Conservation (phyloP, 2,329 filamentous ascomycete species). For the Apiospora koreana region DNA sequence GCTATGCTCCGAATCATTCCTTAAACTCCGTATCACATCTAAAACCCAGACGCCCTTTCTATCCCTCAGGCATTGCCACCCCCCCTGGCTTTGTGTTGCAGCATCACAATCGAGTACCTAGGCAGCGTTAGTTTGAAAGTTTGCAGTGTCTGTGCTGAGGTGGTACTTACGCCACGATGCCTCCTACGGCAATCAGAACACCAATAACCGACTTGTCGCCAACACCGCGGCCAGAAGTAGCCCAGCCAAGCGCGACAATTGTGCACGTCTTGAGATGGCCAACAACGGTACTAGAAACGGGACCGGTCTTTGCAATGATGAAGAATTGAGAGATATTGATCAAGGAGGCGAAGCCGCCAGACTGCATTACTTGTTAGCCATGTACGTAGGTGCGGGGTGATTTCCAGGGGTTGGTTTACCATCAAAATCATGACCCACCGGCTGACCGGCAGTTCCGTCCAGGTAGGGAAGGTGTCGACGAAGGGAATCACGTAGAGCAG, state of each 20-base stretch:
- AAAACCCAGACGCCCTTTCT: neutral
- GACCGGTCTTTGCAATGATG: conserved; percentile 62
- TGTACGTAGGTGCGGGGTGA: neutral
- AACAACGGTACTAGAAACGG: conserved; percentile 66
- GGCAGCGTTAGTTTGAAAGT: neutral
- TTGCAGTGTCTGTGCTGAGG: neutral
- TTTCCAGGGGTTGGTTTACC: conserved; percentile 41
- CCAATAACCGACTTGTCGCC: conserved; percentile 57
- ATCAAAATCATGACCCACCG: conserved; percentile 61
- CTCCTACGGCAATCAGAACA: conserved; percentile 56
- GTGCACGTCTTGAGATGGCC: conserved; percentile 67
- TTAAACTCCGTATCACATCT: neutral
- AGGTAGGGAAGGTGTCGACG: conserved; percentile 62
- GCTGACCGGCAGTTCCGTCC: conserved; percentile 49
- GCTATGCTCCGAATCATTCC: neutral
- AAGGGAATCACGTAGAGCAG: conserved; percentile 68
- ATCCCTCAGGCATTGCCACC: conserved; percentile 7
- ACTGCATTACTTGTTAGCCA: conserved; percentile 41
- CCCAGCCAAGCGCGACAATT: conserved; percentile 66
- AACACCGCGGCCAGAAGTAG: conserved; percentile 54
- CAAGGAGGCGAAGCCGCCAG: conserved; percentile 61
- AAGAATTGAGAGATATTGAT: conserved; percentile 68
- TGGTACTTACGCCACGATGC: conserved; percentile 56
- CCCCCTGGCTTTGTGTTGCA: conserved; percentile 11
- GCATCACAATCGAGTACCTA: conserved; percentile 19